A percentile compares a stretch with the other conserved stretches of the same genome.
Conservation (phyloP, 169 alveolate genomes). For the Cryptosporidium parvum region DNA sequence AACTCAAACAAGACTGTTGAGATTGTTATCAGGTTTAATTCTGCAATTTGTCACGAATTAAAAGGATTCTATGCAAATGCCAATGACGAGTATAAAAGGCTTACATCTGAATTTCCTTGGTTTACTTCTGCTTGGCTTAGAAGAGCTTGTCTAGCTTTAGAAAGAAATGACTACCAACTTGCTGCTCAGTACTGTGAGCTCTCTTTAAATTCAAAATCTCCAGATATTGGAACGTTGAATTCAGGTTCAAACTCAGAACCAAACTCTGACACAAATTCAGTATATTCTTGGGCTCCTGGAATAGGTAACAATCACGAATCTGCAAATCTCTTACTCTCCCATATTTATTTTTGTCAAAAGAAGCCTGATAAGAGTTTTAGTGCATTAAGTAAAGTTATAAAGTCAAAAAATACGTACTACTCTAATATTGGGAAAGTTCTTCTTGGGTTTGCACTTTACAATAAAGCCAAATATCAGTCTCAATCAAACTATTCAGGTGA, state of each 20-base stretch:
- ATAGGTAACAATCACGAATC: slow-evolving; percentile 54
- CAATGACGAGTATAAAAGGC: slow-evolving; percentile 57
- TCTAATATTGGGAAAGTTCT: slow-evolving; percentile 55
- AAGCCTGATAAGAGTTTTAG: slow-evolving; percentile 50
- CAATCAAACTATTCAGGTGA: slow-evolving; percentile 29
- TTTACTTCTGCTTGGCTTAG: slow-evolving; percentile 72
- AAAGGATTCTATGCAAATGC: slow-evolving; percentile 66
- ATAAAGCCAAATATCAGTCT: slow-evolving; percentile 40
- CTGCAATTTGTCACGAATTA: slow-evolving; percentile 49
- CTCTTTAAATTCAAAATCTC: slow-evolving; percentile 19
- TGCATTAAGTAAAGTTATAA: slow-evolving; percentile 45
- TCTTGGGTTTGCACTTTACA: slow-evolving; percentile 55
- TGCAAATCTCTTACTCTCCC: slow-evolving; percentile 37
- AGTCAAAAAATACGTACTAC: slow-evolving; percentile 33
- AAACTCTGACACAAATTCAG: background rate
- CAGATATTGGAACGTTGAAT: slow-evolving; percentile 1
- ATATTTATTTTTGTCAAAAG: slow-evolving; percentile 42
- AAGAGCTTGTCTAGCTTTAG: slow-evolving; percentile 66
- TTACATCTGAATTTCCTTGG: slow-evolving; percentile 62
- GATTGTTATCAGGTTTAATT: slow-evolving; percentile 34
- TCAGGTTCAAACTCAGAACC: background rate
- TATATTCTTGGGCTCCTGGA: slow-evolving; percentile 32
- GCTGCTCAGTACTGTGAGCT: slow-evolving; percentile 74
- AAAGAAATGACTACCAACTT: slow-evolving; percentile 46
- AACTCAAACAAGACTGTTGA: slow-evolving; percentile 2